Percentiles rank a stretch among this genome's conserved stretches.
Conservation (phyloP, 2,329 filamentous ascomycete genomes). For the Bipolaris gigantea region DNA sequence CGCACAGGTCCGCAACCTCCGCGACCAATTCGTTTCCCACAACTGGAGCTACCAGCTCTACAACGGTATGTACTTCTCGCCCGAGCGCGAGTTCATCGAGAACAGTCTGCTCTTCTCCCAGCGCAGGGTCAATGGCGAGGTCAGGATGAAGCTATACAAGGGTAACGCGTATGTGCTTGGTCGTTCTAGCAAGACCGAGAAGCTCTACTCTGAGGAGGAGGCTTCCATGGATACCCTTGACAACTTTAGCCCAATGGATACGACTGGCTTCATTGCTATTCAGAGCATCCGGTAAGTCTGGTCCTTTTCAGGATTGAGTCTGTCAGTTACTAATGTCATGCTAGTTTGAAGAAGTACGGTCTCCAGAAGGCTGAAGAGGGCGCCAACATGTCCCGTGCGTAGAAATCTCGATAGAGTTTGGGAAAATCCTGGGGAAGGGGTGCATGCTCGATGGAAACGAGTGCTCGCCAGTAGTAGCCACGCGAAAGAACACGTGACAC, state of each 20-base stretch:
- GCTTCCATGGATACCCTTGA: conserved; percentile 71
- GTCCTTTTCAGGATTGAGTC: not conserved
- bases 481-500: too few relatives aligned
- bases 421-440: too few relatives aligned
- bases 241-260: conserved; percentile 67
- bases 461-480: not conserved
- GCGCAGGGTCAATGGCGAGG: conserved; percentile 50
- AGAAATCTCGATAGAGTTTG: not conserved
- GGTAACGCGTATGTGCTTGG: conserved; percentile 64
- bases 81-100: conserved; percentile 72
- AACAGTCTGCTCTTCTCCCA: conserved; percentile 53
- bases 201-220: conserved; percentile 69
- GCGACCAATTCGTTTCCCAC: conserved; percentile 69
- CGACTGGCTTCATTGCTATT: conserved; percentile 70
- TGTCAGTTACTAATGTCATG: not conserved
- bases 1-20: conserved; percentile 67
- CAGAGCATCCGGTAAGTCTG: conserved; percentile 58
- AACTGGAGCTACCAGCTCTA: conserved; percentile 52
- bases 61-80: conserved; percentile 70
- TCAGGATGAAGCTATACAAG: conserved; percentile 68
- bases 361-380: conserved; percentile 44
- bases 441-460: too few relatives aligned
- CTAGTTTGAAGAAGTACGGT: conserved; percentile 48
- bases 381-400: conserved; percentile 31
- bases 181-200: conserved; percentile 65